Percentiles rank a stretch among this genome's conserved stretches.
phyloP scores from a whole-genome alignment of 108 stramenopile species.

The Skeletonema grethae region DNA sequence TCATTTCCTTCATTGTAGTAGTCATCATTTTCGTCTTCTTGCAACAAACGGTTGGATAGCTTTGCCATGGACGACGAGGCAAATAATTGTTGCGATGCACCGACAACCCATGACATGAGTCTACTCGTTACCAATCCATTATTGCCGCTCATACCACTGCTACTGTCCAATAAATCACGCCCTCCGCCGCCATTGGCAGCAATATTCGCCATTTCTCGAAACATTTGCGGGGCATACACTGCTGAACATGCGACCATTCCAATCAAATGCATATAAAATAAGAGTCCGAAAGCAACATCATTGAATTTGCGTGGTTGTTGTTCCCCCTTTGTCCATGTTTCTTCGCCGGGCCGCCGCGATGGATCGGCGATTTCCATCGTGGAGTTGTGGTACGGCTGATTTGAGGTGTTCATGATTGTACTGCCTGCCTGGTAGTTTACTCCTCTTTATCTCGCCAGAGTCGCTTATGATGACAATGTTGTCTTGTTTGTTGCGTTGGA shows the following conservation, averaged over 20 bases:
- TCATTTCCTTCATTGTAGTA: slow-evolving; percentile 10
- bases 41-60: slow-evolving; percentile 13
- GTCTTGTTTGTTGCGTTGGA: too few species aligned
- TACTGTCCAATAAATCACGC: slow-evolving; percentile 1
- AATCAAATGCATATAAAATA: slow-evolving; percentile 68
- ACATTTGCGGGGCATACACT: slow-evolving; percentile 56
- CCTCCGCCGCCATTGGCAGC: background rate
- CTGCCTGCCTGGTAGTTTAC: too few species aligned
- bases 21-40: slow-evolving; percentile 21
- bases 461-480: too few species aligned
- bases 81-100: background rate
- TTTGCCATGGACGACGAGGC: background rate
- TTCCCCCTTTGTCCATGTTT: slow-evolving; percentile 47
- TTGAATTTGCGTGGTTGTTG: slow-evolving; percentile 57
- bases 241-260: slow-evolving; percentile 48
- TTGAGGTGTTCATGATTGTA: background rate
- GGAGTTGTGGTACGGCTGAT: background rate
- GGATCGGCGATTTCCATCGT: slow-evolving; percentile 1
- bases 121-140: slow-evolving; percentile 8
- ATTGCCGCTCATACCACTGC: slow-evolving; percentile 4
- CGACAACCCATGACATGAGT: slow-evolving; percentile 17
- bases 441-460: too few species aligned
- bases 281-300: slow-evolving; percentile 62
- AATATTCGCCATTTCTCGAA: slow-evolving; percentile 44
- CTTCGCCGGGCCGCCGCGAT: background rate